A percentile compares a stretch with the other conserved stretches of the same genome.
Conservation (phyloP, 805 yeast species). For the Kodamaea sagamina region DNA sequence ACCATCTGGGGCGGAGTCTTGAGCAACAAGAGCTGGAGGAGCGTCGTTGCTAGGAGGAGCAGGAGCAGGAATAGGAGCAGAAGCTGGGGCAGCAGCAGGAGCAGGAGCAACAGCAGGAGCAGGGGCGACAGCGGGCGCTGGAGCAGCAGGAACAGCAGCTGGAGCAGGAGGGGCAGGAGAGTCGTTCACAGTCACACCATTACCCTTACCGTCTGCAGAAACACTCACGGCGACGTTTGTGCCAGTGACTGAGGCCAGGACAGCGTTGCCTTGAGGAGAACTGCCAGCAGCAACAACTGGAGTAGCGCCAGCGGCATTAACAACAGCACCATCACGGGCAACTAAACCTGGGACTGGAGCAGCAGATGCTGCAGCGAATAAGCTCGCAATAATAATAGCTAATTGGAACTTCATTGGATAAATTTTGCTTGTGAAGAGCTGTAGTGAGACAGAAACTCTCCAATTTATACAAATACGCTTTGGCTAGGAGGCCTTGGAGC, state of each 20-base stretch:
- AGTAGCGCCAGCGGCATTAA: slow-evolving; percentile 2
- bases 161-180: too few species aligned
- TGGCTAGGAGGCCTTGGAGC: neutral
- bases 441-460: neutral
- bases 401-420: slow-evolving; percentile 1
- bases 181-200: too few species aligned
- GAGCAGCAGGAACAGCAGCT: too few species aligned
- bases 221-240: slow-evolving; percentile 1
- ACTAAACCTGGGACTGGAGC: slow-evolving; percentile 1
- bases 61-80: too few species aligned
- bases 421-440: neutral
- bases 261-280: neutral
- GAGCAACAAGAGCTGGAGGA: too few species aligned
- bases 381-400: slow-evolving; percentile 1
- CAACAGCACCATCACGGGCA: neutral
- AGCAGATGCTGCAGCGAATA: slow-evolving; percentile 1
- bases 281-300: neutral
- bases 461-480: neutral
- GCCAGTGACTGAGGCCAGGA: neutral
- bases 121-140: too few species aligned
- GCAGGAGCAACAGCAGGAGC: too few species aligned
- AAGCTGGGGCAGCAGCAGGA: too few species aligned
- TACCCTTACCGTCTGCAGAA: too few species aligned
- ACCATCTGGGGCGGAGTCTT: too few species aligned
- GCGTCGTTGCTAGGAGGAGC: too few species aligned